Evolutionary conservation across 148 eudicot species (phyloP).

Genomic region (Nepenthes gracilis): DNA sequence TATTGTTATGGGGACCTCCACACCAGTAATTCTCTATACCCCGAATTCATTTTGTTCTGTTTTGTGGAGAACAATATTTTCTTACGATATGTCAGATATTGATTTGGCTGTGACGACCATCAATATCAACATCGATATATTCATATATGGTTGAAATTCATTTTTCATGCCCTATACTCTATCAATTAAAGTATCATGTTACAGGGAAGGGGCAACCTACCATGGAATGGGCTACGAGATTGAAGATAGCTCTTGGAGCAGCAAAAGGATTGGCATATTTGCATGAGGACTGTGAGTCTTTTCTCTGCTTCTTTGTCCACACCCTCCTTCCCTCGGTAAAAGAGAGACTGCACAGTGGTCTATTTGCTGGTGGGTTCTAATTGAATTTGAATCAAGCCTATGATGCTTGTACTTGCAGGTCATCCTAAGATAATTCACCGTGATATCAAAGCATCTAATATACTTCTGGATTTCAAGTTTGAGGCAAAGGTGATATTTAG

Average conservation of each 20-base stretch:
- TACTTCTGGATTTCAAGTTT: slow-evolving; percentile 70
- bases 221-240: slow-evolving; percentile 58
- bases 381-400: slow-evolving; percentile 2
- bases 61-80: no score
- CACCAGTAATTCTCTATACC: no score
- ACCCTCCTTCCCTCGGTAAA: not conserved
- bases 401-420: slow-evolving; percentile 32
- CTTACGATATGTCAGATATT: not conserved
- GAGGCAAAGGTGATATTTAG: slow-evolving; percentile 74
- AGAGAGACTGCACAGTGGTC: not conserved
- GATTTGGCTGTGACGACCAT: not conserved
- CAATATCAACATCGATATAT: not conserved
- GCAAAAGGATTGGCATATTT: slow-evolving; percentile 81
- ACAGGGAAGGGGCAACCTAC: slow-evolving; percentile 49
- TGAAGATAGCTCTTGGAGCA: slow-evolving; percentile 67
- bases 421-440: slow-evolving; percentile 97
- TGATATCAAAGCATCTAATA: slow-evolving; percentile 93
- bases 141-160: no score
- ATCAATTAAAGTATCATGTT: slow-evolving; percentile 8
- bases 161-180: not conserved
- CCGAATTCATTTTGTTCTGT: no score
- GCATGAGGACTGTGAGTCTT: slow-evolving; percentile 68
- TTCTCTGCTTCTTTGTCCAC: not conserved
- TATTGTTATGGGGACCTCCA: no score
- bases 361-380: no score